phyloP scores from a whole-genome alignment of 805 yeast genomes.

The Debaryomyces castellii region DNA sequence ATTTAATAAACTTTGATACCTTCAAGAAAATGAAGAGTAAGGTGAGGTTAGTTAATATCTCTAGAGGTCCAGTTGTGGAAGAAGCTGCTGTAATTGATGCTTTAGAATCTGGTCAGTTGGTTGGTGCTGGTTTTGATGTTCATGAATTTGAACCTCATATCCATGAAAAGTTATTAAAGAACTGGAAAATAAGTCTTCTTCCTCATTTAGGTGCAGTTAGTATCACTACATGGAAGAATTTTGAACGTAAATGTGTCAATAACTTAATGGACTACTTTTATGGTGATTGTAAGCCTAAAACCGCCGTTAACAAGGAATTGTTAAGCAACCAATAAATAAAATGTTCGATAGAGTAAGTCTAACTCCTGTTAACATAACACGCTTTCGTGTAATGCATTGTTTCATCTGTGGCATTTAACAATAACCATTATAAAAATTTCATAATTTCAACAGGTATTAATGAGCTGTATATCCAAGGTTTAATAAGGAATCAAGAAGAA shows the following conservation, averaged over 20 bases:
- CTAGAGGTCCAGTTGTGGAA: slow-evolving; percentile 41
- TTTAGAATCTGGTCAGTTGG: slow-evolving; percentile 37
- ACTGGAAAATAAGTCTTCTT: slow-evolving; percentile 33
- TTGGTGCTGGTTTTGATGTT: slow-evolving; percentile 44
- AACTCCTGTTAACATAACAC: no score
- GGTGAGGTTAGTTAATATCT: slow-evolving; percentile 34
- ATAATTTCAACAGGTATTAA: no score
- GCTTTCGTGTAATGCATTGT: no score
- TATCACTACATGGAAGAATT: slow-evolving; percentile 33
- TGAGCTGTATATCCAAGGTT: no score
- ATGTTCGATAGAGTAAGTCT: no score
- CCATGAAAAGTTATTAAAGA: slow-evolving; percentile 25
- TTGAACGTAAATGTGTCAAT: slow-evolving; percentile 36
- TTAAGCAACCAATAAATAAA: no score
- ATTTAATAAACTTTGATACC: slow-evolving; percentile 31
- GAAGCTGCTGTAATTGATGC: slow-evolving; percentile 41
- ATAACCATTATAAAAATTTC: no score
- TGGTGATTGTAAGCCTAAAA: not conserved
- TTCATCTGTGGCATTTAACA: no score
- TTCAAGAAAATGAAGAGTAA: slow-evolving; percentile 23
- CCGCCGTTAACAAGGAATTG: no score
- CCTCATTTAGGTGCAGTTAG: slow-evolving; percentile 41
- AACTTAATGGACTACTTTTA: slow-evolving; percentile 12
- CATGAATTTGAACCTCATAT: slow-evolving; percentile 43
- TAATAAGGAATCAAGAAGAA: no score